phyloP scores from a whole-genome alignment of 495 filamentous ascomycete species.

The Chaetomium tenue region DNA sequence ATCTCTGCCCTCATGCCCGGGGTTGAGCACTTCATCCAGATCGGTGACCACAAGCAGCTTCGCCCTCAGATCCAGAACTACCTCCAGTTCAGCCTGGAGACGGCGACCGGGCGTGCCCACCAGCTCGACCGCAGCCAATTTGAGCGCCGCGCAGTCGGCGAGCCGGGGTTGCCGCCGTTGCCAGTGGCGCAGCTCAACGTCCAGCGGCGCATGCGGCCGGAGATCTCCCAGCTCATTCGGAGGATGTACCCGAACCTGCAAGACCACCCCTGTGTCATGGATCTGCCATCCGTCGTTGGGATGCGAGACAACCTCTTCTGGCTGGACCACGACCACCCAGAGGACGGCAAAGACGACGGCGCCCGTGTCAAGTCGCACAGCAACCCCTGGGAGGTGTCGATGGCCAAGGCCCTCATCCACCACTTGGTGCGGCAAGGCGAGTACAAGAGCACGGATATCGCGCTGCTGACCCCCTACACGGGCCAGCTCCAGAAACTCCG shows the following conservation, averaged over 20 bases:
- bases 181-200: slow-evolving; percentile 48
- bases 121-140: slow-evolving; percentile 35
- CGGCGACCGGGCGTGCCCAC: slow-evolving; percentile 20
- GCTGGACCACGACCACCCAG: slow-evolving; percentile 63
- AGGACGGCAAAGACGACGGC: slow-evolving; percentile 49
- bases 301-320: slow-evolving; percentile 69
- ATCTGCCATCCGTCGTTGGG: slow-evolving; percentile 61
- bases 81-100: slow-evolving; percentile 29
- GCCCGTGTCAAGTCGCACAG: slow-evolving; percentile 56
- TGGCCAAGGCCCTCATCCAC: slow-evolving; percentile 62
- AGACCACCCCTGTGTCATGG: slow-evolving; percentile 53
- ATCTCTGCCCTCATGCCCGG: slow-evolving; percentile 67
- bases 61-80: slow-evolving; percentile 52
- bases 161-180: slow-evolving; percentile 22
- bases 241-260: slow-evolving; percentile 63
- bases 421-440: slow-evolving; percentile 70
- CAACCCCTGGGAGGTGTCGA: slow-evolving; percentile 67
- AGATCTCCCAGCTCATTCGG: slow-evolving; percentile 61
- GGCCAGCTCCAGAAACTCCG: slow-evolving; percentile 67
- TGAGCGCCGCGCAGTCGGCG: slow-evolving; percentile 31
- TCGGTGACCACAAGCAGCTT: slow-evolving; percentile 75
- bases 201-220: slow-evolving; percentile 63
- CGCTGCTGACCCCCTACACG: slow-evolving; percentile 73
- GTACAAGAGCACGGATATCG: slow-evolving; percentile 66
- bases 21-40: slow-evolving; percentile 70